Conservation (phyloP, 805 yeast genomes). For the Sugiyamaella valdiviana region DNA sequence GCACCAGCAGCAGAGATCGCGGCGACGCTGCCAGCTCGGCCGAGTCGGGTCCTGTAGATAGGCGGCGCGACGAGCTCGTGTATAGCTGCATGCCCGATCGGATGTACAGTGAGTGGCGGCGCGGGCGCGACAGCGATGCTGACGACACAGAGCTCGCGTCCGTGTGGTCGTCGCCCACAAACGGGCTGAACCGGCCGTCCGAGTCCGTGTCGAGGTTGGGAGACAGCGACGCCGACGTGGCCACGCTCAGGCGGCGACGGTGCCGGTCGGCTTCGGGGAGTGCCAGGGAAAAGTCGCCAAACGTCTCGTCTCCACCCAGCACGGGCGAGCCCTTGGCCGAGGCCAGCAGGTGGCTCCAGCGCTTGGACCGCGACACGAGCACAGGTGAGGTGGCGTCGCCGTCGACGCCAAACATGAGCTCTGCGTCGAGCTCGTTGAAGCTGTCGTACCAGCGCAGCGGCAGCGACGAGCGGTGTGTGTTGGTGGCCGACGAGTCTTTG, state of each 20-base stretch:
- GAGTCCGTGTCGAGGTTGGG: background rate
- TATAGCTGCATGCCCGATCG: constrained; percentile 8
- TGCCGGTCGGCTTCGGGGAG: background rate
- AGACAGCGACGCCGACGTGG: background rate
- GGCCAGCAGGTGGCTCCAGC: background rate
- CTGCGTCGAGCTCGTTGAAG: background rate
- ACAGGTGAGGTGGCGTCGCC: too few species aligned
- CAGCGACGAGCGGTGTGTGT: background rate
- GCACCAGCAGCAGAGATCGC: constrained; percentile 1
- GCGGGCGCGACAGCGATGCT: constrained; percentile 3
- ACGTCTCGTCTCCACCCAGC: background rate
- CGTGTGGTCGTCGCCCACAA: background rate
- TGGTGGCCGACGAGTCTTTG: constrained; percentile 17
- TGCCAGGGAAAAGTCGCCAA: constrained; percentile 1
- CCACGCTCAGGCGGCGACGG: background rate
- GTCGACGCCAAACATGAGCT: background rate
- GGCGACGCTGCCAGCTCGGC: background rate
- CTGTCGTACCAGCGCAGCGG: constrained; percentile 3
- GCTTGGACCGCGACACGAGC: background rate
- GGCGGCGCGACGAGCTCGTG: constrained; percentile 3
- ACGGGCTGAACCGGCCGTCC: background rate
- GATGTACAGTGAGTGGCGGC: constrained; percentile 16
- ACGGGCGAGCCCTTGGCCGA: background rate
- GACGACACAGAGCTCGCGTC: constrained; percentile 3
- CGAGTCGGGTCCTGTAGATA: background rate